These are phyloP conservation scores for Podospora pseudoanserina DNA, from an alignment of 495 filamentous ascomycete genomes.

Conservation along the genomic window DNA sequence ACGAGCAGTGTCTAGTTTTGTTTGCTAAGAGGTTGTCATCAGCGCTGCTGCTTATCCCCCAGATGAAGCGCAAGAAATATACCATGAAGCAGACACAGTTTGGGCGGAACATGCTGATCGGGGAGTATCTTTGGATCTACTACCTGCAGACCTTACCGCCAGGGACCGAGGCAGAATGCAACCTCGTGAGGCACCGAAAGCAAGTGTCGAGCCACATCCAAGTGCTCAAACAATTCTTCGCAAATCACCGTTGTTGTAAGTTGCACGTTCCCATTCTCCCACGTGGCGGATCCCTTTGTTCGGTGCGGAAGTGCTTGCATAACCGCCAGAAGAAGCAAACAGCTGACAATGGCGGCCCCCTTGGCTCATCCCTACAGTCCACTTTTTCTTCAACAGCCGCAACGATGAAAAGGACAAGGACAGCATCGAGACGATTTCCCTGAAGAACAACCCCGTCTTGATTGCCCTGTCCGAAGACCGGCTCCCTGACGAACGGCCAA, in stretches of 20 bases:
- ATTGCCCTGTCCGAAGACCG: constrained; percentile 48
- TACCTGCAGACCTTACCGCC: constrained; percentile 40
- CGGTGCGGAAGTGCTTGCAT: constrained; percentile 11
- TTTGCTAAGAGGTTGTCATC: constrained; percentile 11
- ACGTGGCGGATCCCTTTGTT: constrained; percentile 12
- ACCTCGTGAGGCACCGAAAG: constrained; percentile 61
- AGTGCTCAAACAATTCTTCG: constrained; percentile 78
- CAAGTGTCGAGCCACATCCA: constrained; percentile 97
- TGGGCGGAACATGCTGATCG: constrained; percentile 90
- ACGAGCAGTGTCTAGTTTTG: not conserved
- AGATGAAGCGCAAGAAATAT: constrained; percentile 78
- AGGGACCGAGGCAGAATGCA: constrained; percentile 29
- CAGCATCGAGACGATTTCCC: constrained; percentile 41
- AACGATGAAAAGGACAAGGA: constrained; percentile 21
- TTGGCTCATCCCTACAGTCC: constrained; percentile 35
- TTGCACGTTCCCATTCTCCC: constrained; percentile 10
- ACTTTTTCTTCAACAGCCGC: constrained; percentile 43
- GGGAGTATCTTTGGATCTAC: constrained; percentile 67
- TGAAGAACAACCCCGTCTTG: constrained; percentile 52
- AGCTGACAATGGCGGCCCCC: constrained; percentile 8
- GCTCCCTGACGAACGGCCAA: constrained; percentile 45
- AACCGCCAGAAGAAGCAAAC: constrained; percentile 10
- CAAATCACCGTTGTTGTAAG: constrained; percentile 37
- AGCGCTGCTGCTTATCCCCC: constrained; percentile 79
- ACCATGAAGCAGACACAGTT: constrained; percentile 66